Evolutionary conservation across 140 eudicot species (phyloP), one percentile per base, ranked within the genome.

Genomic region (Senecio squalidus): DNA sequence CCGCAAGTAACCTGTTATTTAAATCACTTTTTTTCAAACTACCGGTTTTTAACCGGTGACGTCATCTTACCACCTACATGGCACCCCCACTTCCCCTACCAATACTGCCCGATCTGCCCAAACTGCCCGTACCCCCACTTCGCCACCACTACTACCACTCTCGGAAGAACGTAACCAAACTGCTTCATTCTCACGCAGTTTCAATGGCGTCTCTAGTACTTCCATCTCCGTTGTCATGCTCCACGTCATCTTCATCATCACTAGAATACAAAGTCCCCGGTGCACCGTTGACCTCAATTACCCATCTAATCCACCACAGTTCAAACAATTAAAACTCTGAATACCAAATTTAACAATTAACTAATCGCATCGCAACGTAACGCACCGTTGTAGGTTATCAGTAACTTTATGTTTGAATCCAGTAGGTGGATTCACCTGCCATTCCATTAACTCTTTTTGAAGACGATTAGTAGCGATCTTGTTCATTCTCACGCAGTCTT

Each of bases 371-470:
- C n/a, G n/a, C n/a, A n/a, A n/a, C n/a, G n/a, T n/a, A n/a, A 8
- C 39, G 11, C n/a, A 86, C 96, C 96, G 73, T 62, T 83, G 96
- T 41, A 87, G 88, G 76, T 87, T 78, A 83, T 87, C 96, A 30
- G 96, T 75, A 20, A 87, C 86, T 70, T 83, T 87, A 66, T 80
- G 96, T 38, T 83, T 80, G 53, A 87, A 84, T 31, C 96, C 96
- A 45, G 82, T 46, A 18, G 96, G 96, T 4, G 96, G 96, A 70
- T 83, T 87, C 1, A 80, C 78, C 73, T 87, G 96, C 96, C 96
- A 87, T 46, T 87, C 96, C 74, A 72, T 63, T 14, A 87, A 69
- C 80, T 87, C 96, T 56, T 87, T 87, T 70, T 87, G 96, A 34
- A 87, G 84, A 67, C 96, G 78, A 75, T 79, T 83, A 25, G 80